Evolutionary conservation across 768 basidiomycete species (phyloP).

Genomic region (Russula sp.): DNA sequence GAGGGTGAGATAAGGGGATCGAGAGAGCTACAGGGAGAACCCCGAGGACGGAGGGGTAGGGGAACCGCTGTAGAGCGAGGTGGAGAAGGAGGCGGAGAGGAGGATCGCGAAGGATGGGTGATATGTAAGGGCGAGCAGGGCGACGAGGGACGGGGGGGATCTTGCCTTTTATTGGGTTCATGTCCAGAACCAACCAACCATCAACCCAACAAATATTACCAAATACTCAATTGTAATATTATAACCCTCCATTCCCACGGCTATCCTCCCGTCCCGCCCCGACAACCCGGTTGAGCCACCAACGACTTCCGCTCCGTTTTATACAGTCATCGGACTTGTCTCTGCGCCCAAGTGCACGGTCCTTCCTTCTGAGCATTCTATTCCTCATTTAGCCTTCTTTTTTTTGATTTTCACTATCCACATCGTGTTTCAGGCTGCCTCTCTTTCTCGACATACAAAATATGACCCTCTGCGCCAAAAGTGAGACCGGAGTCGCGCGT

Average conservation of each 20-base stretch:
- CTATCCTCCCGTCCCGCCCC: background rate
- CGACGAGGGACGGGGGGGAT: background rate
- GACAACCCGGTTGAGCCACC: background rate
- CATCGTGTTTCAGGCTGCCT: too few relatives aligned
- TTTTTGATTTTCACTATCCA: too few relatives aligned
- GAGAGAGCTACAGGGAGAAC: constrained; percentile 7
- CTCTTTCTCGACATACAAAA: too few relatives aligned
- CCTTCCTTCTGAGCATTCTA: background rate
- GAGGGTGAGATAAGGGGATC: background rate
- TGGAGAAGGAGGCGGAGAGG: constrained; percentile 22
- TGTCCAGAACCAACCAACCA: background rate
- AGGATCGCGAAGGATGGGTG: constrained; percentile 22
- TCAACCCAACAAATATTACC: constrained; percentile 10
- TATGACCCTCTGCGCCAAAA: too few relatives aligned
- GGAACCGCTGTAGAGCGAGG: constrained; percentile 22
- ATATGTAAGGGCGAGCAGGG: background rate
- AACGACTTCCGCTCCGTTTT: background rate
- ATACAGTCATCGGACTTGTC: constrained; percentile 8
- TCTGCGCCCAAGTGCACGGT: background rate
- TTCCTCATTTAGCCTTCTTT: too few relatives aligned
- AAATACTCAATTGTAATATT: background rate
- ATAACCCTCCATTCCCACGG: background rate
- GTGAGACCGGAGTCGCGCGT: too few relatives aligned
- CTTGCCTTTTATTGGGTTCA: background rate
- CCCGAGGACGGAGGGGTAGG: constrained; percentile 5